These are phyloP conservation scores for Geotrichum candidum DNA, from an alignment of 1,139 yeast genomes.

Conservation along the genomic window DNA sequence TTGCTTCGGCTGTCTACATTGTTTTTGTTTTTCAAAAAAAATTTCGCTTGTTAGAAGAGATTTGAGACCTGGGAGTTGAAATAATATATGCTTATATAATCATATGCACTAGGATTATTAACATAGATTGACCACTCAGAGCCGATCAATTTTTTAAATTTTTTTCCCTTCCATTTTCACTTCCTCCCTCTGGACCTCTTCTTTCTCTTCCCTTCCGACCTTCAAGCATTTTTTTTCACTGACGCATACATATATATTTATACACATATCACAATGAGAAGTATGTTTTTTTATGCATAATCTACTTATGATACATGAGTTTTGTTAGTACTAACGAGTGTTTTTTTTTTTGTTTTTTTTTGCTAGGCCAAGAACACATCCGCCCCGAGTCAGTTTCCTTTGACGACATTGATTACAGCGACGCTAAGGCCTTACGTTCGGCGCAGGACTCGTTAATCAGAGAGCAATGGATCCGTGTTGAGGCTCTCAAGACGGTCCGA, in stretches of 20 bases:
- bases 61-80: neutral
- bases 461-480: slow-evolving; percentile 73
- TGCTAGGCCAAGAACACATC: slow-evolving; percentile 40
- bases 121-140: neutral
- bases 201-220: neutral
- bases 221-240: neutral
- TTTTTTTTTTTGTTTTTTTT: neutral
- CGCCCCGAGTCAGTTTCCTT: slow-evolving; percentile 76
- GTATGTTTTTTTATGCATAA: neutral
- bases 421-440: slow-evolving; percentile 54
- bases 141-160: slow-evolving; percentile 3
- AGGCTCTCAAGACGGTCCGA: slow-evolving; percentile 62
- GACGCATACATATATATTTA: neutral
- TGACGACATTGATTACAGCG: slow-evolving; percentile 73
- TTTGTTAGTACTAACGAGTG: neutral
- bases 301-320: neutral
- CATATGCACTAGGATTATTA: neutral
- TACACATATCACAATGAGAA: slow-evolving; percentile 6
- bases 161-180: neutral
- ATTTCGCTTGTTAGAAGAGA: neutral
- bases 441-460: slow-evolving; percentile 75
- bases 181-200: neutral
- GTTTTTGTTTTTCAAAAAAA: neutral
- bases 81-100: neutral
- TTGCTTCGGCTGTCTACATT: neutral